Evolutionary conservation across 164 flowering plant genomes (phyloP).

Genomic region (Annona cherimola): DNA sequence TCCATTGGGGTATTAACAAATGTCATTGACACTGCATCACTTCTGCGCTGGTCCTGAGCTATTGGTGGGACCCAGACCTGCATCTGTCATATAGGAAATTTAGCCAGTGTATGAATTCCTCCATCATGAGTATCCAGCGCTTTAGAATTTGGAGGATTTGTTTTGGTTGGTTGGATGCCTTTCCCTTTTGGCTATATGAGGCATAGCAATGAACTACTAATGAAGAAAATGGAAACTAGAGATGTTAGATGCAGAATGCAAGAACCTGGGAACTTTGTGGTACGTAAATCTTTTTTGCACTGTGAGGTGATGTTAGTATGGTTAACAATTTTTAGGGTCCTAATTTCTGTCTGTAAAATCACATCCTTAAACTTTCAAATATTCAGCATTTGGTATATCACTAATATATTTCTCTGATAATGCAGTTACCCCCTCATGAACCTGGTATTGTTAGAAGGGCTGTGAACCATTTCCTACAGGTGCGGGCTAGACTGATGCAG

Average conservation of each 20-base stretch:
- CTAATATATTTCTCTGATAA: not conserved
- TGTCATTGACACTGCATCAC: too few species aligned
- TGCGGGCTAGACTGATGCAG: constrained; percentile 15
- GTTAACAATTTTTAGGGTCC: not conserved
- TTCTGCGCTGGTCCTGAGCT: too few species aligned
- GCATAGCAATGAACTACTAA: too few species aligned
- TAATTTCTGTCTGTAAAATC: not conserved
- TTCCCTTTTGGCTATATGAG: too few species aligned
- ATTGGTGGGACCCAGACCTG: too few species aligned
- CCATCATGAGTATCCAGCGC: too few species aligned
- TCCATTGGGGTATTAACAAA: too few species aligned
- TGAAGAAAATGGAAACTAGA: not conserved
- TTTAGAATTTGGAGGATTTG: too few species aligned
- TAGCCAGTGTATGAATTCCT: too few species aligned
- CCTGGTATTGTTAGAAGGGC: constrained; percentile 80
- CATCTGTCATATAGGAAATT: too few species aligned
- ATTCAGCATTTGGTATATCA: not conserved
- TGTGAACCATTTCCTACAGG: constrained; percentile 96
- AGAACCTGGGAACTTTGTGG: not conserved
- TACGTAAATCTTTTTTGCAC: not conserved
- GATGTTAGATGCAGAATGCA: not conserved
- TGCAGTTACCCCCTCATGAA: constrained; percentile 93
- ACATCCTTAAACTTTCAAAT: not conserved
- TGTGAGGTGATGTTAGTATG: not conserved
- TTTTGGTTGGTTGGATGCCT: too few species aligned